A percentile compares a stretch with the other conserved stretches of the same genome.
Conservation (phyloP, 176 grass and related monocot genomes). For the Aegilops sharonensis region DNA sequence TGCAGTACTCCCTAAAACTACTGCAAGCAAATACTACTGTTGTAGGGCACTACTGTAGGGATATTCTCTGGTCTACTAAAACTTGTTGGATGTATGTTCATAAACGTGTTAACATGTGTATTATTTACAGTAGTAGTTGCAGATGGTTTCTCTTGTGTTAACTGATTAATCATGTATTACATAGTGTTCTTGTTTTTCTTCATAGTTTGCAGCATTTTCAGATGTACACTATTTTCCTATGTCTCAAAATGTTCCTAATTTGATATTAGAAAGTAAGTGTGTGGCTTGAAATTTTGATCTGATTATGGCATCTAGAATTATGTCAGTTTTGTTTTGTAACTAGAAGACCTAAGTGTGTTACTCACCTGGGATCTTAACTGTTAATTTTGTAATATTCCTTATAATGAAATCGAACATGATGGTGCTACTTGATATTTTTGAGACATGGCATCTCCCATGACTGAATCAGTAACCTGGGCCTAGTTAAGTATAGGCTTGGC, state of each 20-base stretch:
- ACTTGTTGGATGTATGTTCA: too few relatives aligned
- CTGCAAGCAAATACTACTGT: too few relatives aligned
- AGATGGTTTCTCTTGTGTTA: too few relatives aligned
- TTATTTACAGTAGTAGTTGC: too few relatives aligned
- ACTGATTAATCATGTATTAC: not conserved
- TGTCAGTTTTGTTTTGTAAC: not conserved
- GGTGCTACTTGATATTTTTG: constrained; percentile 1
- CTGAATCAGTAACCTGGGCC: not conserved
- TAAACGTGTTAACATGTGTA: too few relatives aligned
- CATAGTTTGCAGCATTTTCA: not conserved
- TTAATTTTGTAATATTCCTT: not conserved
- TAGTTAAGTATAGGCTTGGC: constrained; percentile 7
- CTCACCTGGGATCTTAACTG: not conserved
- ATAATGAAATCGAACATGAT: not conserved
- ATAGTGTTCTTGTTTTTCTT: not conserved
- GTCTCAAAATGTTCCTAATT: not conserved
- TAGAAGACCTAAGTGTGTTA: too few relatives aligned
- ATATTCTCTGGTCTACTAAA: too few relatives aligned
- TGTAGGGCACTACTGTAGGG: too few relatives aligned
- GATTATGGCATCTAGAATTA: too few relatives aligned
- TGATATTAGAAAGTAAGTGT: not conserved
- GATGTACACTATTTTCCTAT: constrained; percentile 16
- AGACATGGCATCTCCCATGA: constrained; percentile 13
- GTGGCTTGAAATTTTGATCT: too few relatives aligned
- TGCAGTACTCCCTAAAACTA: too few relatives aligned